Evolutionary conservation across 1,139 yeast genomes (phyloP).

Genomic region (Saccharomyces hybrid): DNA sequence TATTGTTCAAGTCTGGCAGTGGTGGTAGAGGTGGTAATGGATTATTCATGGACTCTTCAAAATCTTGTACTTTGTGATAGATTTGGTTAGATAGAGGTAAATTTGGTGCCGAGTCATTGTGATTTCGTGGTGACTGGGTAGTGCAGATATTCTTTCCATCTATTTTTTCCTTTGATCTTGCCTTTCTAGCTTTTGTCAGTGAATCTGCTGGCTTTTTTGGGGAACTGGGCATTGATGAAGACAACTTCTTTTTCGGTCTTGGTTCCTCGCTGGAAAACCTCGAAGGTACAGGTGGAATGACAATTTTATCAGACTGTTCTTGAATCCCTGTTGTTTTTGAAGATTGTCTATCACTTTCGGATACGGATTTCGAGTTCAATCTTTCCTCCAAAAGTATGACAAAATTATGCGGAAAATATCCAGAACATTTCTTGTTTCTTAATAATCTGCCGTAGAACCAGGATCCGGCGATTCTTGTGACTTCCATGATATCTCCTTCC

Average conservation of each 20-base stretch:
- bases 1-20: constrained; percentile 12
- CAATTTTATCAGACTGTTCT: background rate
- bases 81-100: background rate
- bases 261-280: background rate
- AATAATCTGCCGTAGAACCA: constrained; percentile 87
- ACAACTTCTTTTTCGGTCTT: background rate
- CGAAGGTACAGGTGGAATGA: constrained; percentile 5
- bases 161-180: constrained; percentile 5
- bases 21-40: constrained; percentile 26
- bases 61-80: background rate
- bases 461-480: constrained; percentile 75
- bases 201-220: constrained; percentile 1
- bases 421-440: constrained; percentile 68
- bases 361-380: constrained; percentile 5
- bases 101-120: constrained; percentile 3
- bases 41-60: background rate
- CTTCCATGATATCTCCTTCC: constrained; percentile 88
- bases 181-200: background rate
- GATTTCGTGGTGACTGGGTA: constrained; percentile 4
- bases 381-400: constrained; percentile 50
- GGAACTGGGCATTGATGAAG: background rate
- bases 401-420: constrained; percentile 81
- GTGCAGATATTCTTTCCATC: constrained; percentile 3
- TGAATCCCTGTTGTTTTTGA: background rate
- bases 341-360: background rate